These are phyloP conservation scores for Daldinia loculata DNA, from an alignment of 495 filamentous ascomycete species.

Conservation along the genomic window DNA sequence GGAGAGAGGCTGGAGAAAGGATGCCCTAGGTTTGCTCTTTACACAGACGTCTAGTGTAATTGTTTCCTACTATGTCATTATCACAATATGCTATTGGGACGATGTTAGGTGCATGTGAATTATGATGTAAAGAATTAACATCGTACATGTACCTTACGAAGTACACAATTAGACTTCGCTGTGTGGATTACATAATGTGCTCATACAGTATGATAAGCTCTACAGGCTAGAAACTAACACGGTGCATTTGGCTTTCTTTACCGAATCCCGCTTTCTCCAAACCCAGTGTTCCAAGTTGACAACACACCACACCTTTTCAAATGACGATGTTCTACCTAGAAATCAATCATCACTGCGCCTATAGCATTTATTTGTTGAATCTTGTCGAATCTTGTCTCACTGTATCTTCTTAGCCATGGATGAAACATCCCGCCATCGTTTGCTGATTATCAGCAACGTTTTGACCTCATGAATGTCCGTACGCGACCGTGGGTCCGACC, in stretches of 20 bases:
- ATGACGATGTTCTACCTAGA: background rate
- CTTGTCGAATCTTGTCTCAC: background rate
- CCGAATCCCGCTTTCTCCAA: conserved; percentile 9
- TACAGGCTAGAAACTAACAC: background rate
- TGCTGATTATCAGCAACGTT: background rate
- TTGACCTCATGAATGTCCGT: background rate
- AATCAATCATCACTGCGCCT: background rate
- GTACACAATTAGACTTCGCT: no score
- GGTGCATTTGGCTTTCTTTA: background rate
- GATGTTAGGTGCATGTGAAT: no score
- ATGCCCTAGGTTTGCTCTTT: no score
- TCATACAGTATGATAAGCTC: background rate
- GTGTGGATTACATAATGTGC: background rate
- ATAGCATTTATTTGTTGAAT: background rate
- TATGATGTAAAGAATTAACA: no score
- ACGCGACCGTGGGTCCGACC: conserved; percentile 1
- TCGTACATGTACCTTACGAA: no score
- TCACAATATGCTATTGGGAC: no score
- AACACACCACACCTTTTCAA: background rate
- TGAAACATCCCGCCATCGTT: background rate
- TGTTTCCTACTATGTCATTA: no score
- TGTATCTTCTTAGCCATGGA: background rate
- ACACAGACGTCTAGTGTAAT: no score
- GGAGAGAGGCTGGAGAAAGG: no score
- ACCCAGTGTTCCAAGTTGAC: conserved; percentile 1